phyloP scores from a whole-genome alignment of 495 filamentous ascomycete genomes.

The Tuber borchii region DNA sequence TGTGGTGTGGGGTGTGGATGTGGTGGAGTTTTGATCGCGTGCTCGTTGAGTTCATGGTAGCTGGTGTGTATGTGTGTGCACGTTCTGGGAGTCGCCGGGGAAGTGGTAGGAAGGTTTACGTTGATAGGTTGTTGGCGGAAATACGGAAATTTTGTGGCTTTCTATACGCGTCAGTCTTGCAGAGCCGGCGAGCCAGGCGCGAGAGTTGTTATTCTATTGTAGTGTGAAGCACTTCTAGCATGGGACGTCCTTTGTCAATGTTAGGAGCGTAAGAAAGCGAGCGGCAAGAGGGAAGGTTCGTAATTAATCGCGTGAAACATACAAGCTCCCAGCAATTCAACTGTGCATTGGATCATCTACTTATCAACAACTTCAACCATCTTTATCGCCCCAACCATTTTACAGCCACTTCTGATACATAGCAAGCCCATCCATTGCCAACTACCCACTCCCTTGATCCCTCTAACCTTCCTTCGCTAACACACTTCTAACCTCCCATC shows the following conservation, averaged over 20 bases:
- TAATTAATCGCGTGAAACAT: neutral
- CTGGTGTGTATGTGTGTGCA: neutral
- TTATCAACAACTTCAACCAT: neutral
- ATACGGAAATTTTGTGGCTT: neutral
- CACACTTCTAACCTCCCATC: neutral
- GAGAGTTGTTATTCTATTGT: neutral
- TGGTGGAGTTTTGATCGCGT: neutral
- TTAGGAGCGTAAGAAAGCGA: neutral
- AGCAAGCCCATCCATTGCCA: neutral
- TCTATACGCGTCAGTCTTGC: neutral
- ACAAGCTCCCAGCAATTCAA: neutral
- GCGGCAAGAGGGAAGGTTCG: neutral
- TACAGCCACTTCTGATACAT: neutral
- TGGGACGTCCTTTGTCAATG: neutral
- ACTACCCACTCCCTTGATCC: neutral
- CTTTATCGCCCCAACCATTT: neutral
- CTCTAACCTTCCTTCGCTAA: neutral
- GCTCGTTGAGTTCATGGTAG: neutral
- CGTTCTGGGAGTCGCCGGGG: neutral
- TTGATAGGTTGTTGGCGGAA: neutral
- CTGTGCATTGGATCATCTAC: neutral
- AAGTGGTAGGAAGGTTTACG: neutral
- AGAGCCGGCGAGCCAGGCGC: accelerated
- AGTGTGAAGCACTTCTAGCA: neutral
- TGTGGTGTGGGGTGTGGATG: no score